phyloP scores from a whole-genome alignment of 495 filamentous ascomycete genomes.

The Xylaria palmicola region DNA sequence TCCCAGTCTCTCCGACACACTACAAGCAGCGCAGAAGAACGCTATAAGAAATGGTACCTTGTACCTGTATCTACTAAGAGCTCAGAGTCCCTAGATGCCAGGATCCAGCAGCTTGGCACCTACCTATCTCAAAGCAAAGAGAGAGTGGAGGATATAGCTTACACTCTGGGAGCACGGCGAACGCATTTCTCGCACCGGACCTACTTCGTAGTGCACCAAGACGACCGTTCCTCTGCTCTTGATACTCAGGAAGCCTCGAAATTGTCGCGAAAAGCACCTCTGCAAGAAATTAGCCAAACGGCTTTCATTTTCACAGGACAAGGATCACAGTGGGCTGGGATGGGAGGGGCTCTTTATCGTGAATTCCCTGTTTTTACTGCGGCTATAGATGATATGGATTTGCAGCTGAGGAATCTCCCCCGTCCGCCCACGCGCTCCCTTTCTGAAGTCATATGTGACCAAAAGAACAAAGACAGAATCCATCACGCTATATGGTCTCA shows the following conservation, averaged over 20 bases:
- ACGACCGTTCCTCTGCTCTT: not conserved
- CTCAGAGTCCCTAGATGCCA: no score
- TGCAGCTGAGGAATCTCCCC: constrained; percentile 23
- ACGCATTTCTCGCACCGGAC: not conserved
- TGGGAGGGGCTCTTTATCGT: constrained; percentile 14
- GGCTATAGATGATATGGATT: no score
- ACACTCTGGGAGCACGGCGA: not conserved
- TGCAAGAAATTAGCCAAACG: not conserved
- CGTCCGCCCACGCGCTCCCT: constrained; percentile 27
- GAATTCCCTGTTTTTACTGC: no score
- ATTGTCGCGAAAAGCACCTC: not conserved
- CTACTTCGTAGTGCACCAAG: not conserved
- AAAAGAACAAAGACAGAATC: no score
- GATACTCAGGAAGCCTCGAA: not conserved
- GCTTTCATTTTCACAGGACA: constrained; percentile 12
- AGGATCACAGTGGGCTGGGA: constrained; percentile 4
- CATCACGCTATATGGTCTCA: no score
- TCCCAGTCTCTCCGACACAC: not conserved
- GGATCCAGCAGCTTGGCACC: no score
- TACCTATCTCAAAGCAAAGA: not conserved
- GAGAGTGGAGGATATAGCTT: not conserved
- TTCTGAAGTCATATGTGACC: no score
- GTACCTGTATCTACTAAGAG: not conserved
- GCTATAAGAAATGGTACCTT: not conserved
- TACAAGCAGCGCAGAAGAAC: not conserved